Conservation (phyloP, 108 stramenopile species). For the Discostella stelligeroides region DNA sequence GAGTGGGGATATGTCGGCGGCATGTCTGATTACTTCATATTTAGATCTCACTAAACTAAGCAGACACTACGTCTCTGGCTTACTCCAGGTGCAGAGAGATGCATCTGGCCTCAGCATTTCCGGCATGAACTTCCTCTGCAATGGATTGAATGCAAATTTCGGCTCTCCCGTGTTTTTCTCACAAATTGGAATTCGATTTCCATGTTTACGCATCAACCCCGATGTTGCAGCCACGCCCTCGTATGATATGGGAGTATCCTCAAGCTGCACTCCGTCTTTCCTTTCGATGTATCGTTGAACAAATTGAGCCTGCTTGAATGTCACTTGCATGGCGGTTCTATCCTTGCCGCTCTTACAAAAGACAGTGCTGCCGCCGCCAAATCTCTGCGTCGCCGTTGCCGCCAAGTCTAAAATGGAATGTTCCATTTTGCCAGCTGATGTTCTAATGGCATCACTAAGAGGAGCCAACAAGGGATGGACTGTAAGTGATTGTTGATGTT, state of each 20-base stretch:
- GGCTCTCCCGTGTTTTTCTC: conserved; percentile 93
- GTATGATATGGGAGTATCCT: conserved; percentile 22
- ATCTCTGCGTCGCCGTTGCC: conserved; percentile 64
- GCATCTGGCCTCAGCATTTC: conserved; percentile 74
- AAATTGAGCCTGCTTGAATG: conserved; percentile 86
- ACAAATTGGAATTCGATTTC: conserved; percentile 84
- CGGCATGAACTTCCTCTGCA: conserved; percentile 92
- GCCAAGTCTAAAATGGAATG: conserved; percentile 86
- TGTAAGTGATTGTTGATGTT: conserved; percentile 38
- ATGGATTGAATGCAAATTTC: conserved; percentile 88
- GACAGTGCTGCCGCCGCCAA: conserved; percentile 80
- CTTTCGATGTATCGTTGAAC: conserved; percentile 54
- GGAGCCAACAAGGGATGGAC: conserved; percentile 66
- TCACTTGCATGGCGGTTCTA: conserved; percentile 94
- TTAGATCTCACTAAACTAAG: too few relatives aligned
- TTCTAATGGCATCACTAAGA: conserved; percentile 68
- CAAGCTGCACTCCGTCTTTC: conserved; percentile 20
- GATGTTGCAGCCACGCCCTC: conserved; percentile 53
- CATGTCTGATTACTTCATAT: too few relatives aligned
- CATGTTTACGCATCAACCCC: conserved; percentile 81
- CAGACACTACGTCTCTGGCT: conserved; percentile 40
- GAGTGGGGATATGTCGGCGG: too few relatives aligned
- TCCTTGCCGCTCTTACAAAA: conserved; percentile 96
- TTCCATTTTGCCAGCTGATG: conserved; percentile 82
- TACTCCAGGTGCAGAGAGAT: conserved; percentile 71